phyloP scores from a whole-genome alignment of 306 rosid genomes.

The Trifolium subterraneum region DNA sequence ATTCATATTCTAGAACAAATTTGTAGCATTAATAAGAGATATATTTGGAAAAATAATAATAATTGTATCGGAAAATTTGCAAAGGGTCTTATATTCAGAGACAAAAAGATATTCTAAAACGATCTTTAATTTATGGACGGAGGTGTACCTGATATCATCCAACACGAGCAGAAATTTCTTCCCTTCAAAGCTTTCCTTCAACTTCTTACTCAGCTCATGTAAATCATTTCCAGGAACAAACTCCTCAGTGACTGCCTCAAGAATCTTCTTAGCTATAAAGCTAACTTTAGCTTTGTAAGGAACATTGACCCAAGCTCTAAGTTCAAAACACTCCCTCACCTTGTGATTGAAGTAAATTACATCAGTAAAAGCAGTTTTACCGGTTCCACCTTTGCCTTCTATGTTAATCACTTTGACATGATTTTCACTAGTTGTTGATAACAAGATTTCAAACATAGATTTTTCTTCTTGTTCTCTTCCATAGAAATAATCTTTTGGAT shows the following conservation, averaged over 20 bases:
- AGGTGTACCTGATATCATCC: conserved; percentile 47
- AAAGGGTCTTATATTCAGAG: too few species aligned
- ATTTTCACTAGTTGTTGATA: conserved; percentile 20
- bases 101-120: too few species aligned
- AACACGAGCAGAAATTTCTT: conserved; percentile 57
- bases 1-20: too few species aligned
- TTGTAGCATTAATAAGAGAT: not conserved
- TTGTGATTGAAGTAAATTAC: conserved; percentile 40
- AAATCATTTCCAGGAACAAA: conserved; percentile 43
- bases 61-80: too few species aligned
- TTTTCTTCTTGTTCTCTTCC: conserved; percentile 53
- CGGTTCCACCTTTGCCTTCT: conserved; percentile 41
- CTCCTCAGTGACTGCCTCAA: conserved; percentile 39
- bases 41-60: too few species aligned
- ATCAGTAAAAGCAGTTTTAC: conserved; percentile 53
- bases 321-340: conserved; percentile 36
- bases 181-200: conserved; percentile 41
- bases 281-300: conserved; percentile 40
- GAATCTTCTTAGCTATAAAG: conserved; percentile 51
- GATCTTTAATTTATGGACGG: not conserved
- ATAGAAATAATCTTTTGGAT: conserved; percentile 37
- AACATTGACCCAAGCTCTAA: conserved; percentile 47
- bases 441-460: conserved; percentile 27
- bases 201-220: conserved; percentile 39
- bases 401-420: conserved; percentile 41